phyloP scores from a whole-genome alignment of 2,329 filamentous ascomycete species.

The Corinectria fuckeliana region DNA sequence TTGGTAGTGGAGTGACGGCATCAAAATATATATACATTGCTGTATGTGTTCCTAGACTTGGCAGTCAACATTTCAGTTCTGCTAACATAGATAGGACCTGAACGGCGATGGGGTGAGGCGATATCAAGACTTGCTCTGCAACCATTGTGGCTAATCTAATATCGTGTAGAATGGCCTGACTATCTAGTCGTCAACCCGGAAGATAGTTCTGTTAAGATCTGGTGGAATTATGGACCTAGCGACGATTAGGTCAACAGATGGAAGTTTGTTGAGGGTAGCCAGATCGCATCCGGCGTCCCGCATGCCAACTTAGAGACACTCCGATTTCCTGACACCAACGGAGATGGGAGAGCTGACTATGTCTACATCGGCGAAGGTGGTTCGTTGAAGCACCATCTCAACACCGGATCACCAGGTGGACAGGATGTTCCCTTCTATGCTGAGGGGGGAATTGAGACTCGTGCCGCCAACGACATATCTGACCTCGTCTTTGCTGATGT shows the following conservation, averaged over 20 bases:
- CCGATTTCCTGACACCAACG: not conserved
- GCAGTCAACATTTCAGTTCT: not conserved
- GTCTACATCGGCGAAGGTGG: not conserved
- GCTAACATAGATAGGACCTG: not conserved
- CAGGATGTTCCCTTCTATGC: not conserved
- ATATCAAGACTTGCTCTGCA: not conserved
- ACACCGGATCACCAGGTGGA: not conserved
- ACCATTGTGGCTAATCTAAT: not conserved
- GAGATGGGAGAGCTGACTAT: not conserved
- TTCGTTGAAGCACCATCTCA: not conserved
- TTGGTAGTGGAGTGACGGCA: not conserved
- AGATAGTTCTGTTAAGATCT: not conserved
- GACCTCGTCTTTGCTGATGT: slow-evolving; percentile 16
- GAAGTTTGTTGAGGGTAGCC: not conserved
- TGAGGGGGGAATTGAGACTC: too few species aligned
- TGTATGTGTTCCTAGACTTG: not conserved
- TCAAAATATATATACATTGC: not conserved
- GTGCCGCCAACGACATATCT: too few species aligned
- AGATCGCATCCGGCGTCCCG: not conserved
- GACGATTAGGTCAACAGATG: not conserved
- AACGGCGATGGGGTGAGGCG: not conserved
- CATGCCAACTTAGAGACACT: not conserved
- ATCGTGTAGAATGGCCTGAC: not conserved
- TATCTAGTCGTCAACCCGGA: not conserved
- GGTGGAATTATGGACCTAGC: not conserved